Percentiles rank a stretch among this genome's conserved stretches.
Evolutionary conservation across 192 early-diverging fungal genomes (phyloP).

Genomic region (Mortierella hygrophila): DNA sequence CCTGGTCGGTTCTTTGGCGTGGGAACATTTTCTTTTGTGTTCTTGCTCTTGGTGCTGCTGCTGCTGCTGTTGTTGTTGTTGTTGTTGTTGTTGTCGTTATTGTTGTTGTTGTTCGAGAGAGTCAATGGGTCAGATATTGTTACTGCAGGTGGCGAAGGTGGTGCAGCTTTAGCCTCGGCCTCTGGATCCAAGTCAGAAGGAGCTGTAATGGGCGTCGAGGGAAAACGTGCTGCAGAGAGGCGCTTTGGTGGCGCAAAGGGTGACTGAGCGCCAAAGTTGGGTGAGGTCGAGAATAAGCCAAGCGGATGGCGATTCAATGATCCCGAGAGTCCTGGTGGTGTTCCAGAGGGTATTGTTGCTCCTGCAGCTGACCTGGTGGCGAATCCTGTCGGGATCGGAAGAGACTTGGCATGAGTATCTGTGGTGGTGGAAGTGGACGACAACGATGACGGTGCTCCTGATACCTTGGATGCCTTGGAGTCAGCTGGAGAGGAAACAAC

Average conservation of each 20-base stretch:
- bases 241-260: slow-evolving; percentile 26
- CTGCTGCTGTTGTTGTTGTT: no score
- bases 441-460: not conserved
- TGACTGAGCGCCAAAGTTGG: slow-evolving; percentile 45
- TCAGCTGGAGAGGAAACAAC: not conserved
- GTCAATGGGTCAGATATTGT: not conserved
- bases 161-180: not conserved
- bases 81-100: not conserved
- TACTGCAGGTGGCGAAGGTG: not conserved
- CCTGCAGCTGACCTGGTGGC: not conserved
- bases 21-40: not conserved
- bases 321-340: slow-evolving; percentile 26
- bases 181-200: not conserved
- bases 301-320: slow-evolving; percentile 37
- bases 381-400: slow-evolving; percentile 5
- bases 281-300: slow-evolving; percentile 46
- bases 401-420: not conserved
- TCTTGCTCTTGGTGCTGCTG: not conserved
- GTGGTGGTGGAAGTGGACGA: not conserved
- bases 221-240: slow-evolving; percentile 8
- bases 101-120: not conserved
- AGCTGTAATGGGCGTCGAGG: not conserved
- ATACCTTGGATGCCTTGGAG: not conserved
- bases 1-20: not conserved
- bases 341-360: slow-evolving; percentile 3